Evolutionary conservation across 2,329 filamentous ascomycete genomes (phyloP).

Genomic region (Claviceps maximensis): DNA sequence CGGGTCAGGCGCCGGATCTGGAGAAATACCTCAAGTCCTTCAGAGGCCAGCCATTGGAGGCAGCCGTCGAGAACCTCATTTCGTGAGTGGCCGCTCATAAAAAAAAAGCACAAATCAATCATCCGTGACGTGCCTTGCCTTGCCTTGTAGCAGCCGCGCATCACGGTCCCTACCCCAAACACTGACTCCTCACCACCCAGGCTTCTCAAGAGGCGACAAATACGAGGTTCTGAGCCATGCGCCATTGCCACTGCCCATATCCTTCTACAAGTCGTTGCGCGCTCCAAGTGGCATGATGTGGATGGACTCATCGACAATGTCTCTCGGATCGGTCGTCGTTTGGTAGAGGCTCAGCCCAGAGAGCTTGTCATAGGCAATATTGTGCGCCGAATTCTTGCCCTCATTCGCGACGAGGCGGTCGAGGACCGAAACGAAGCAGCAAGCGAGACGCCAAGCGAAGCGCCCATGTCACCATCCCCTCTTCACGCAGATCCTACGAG

Average conservation of each 20-base stretch:
- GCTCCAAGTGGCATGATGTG: slow-evolving; percentile 65
- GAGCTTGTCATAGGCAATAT: slow-evolving; percentile 94
- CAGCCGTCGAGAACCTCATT: slow-evolving; percentile 70
- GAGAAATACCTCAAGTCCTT: slow-evolving; percentile 68
- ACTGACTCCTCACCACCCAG: slow-evolving; percentile 4
- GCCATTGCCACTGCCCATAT: slow-evolving; percentile 85
- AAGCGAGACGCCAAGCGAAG: slow-evolving; percentile 47
- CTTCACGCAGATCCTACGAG: slow-evolving; percentile 22
- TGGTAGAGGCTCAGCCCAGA: slow-evolving; percentile 73
- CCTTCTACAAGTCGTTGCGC: slow-evolving; percentile 73
- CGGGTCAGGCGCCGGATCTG: slow-evolving; percentile 52
- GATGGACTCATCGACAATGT: slow-evolving; percentile 69
- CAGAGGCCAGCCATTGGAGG: slow-evolving; percentile 62
- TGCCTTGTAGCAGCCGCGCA: background rate
- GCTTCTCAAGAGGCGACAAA: slow-evolving; percentile 81
- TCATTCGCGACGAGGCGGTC: slow-evolving; percentile 83
- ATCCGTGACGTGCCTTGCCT: background rate
- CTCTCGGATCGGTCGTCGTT: slow-evolving; percentile 60
- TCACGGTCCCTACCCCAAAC: background rate
- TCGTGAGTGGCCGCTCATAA: slow-evolving; percentile 43
- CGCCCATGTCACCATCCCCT: slow-evolving; percentile 24
- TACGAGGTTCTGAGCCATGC: slow-evolving; percentile 75
- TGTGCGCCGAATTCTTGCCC: slow-evolving; percentile 72
- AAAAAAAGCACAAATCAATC: too few species aligned
- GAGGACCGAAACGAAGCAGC: slow-evolving; percentile 56